Evolutionary conservation across 2,329 filamentous ascomycete species (phyloP).

Genomic region (Mycosphaerella sp.): DNA sequence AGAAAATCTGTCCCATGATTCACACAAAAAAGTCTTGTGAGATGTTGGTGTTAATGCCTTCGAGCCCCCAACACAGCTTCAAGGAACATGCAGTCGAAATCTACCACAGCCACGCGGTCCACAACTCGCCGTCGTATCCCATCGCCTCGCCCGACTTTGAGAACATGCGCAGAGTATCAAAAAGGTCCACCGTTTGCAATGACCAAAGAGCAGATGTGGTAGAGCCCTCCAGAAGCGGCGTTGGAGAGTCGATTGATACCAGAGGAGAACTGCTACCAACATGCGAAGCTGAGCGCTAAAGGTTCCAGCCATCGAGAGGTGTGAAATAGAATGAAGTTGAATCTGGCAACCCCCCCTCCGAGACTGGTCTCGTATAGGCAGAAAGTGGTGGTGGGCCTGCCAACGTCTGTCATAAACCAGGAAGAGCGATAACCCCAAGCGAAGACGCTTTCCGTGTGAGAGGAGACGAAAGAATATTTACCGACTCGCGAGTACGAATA

Average conservation of each 20-base stretch:
- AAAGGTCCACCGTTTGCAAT: background rate
- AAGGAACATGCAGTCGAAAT: background rate
- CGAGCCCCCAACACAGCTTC: background rate
- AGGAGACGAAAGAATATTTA: slow-evolving; percentile 34
- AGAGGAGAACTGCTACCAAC: background rate
- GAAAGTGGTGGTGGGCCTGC: slow-evolving; percentile 3
- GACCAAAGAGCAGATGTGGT: background rate
- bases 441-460: slow-evolving; percentile 39
- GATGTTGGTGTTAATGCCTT: too few relatives aligned
- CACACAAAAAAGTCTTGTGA: too few relatives aligned
- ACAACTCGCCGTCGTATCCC: background rate
- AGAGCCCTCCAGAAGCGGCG: background rate
- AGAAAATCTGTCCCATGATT: too few relatives aligned
- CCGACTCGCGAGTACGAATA: slow-evolving; percentile 32
- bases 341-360: background rate
- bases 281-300: background rate
- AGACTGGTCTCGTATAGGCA: background rate
- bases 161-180: background rate
- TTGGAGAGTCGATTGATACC: background rate
- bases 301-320: background rate
- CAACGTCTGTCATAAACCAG: background rate
- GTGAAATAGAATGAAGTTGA: background rate
- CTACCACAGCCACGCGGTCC: background rate
- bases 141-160: background rate
- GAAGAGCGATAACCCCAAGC: slow-evolving; percentile 16